Evolutionary conservation across 1,284 basidiomycete species (phyloP).

Genomic region (Acaromyces ingoldii): DNA sequence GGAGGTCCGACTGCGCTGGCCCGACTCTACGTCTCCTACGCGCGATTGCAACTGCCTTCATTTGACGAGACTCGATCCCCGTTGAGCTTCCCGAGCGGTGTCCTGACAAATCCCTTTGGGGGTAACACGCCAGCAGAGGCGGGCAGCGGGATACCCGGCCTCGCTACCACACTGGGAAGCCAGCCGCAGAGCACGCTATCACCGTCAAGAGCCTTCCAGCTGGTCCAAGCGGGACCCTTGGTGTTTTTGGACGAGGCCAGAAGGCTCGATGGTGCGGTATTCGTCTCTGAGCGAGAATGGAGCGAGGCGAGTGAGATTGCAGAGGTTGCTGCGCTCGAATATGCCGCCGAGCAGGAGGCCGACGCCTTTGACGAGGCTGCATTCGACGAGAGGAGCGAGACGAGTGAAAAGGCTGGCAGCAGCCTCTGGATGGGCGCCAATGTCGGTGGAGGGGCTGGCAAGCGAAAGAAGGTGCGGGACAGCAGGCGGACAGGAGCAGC

Average conservation of each 20-base stretch:
- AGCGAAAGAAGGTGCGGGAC: not conserved
- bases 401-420: not conserved
- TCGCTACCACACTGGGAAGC: not conserved
- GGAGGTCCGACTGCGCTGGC: constrained; percentile 32
- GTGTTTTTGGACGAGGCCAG: constrained; percentile 6
- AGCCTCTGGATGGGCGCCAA: too few relatives aligned
- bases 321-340: not conserved
- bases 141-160: not conserved
- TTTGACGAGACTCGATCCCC: constrained; percentile 17
- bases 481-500: too few relatives aligned
- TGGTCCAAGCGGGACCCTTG: too few relatives aligned
- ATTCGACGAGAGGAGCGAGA: not conserved
- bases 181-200: too few relatives aligned
- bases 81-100: constrained; percentile 26
- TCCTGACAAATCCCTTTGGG: not conserved
- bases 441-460: too few relatives aligned
- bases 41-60: constrained; percentile 23
- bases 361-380: not conserved
- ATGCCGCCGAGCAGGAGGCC: not conserved
- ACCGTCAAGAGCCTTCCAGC: too few relatives aligned
- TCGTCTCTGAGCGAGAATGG: not conserved
- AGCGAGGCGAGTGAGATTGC: constrained; percentile 2
- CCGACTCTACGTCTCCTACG: constrained; percentile 32
- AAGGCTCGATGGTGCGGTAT: not conserved
- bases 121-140: not conserved